Base-by-base conservation (phyloP, 2,329 filamentous ascomycete species). In the Fusarium compactum region DNA sequence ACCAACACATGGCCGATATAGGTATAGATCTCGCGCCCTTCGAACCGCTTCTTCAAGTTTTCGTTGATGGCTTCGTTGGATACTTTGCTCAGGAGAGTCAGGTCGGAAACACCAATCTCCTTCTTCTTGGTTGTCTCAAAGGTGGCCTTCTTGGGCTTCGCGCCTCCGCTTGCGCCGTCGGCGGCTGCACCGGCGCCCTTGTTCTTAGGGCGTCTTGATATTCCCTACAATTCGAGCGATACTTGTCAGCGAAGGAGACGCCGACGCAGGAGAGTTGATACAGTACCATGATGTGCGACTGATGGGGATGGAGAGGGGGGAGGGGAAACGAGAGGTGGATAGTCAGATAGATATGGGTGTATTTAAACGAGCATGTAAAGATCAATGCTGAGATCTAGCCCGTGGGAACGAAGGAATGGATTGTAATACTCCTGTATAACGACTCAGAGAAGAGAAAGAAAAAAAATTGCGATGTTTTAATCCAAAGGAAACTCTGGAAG, bases 1-100 rank as follows among this genome's bases (percentile, higher is more conserved):
- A 99, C 96, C 87, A 99, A 83, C 82, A 99, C 96, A 91, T 98
- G 95, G 84, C 96, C 96, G 80, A 99, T 99, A 82, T 99, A 99
- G 78, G 96, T 99, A 85, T 99, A 99, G 80, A 99, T 99, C 83
- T 99, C 95, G 81, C 88, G 91, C 86, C 95, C 95, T 80, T 98
- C 94, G 82, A 99, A 99, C 68, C 96, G 91, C 85, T 98, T 97
- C 87, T 98, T 97, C 81, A 99, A 81, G 81, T 99, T 99, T 62
- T 98, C 96, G 84, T 99, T 99, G 86, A 99, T 99, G 67, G 95
- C 95, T 82, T 99, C 96, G 82, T 99, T 98, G 73, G 95, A 97
- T 72, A 99, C 97, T 82, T 98, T 98, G 86, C 95, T 98, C 79
- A 99, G 92, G 76, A 99, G 86, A 6, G 96, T 99, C 80, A 99